Evolutionary conservation across 2,329 filamentous ascomycete genomes (phyloP), one percentile per base, ranked within the genome.

Genomic region (Fusarium sp.): DNA sequence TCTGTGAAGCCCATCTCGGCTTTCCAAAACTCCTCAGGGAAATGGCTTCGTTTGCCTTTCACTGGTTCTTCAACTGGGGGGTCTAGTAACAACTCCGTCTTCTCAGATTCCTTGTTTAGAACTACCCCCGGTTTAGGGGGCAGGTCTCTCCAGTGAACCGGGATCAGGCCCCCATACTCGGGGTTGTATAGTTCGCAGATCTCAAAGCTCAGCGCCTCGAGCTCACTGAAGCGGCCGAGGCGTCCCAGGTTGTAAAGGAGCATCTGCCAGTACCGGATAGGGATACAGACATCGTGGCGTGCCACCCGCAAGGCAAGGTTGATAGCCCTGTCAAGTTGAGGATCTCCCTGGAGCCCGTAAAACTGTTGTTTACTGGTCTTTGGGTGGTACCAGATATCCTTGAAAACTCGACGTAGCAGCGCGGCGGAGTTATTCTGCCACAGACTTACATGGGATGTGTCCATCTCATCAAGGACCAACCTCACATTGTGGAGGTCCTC

Each of bases 201-300:
- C 54, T 87, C 83, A 16, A 86, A 71, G 14, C 83, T 83, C 3
- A 89, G 68, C 41, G 82, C 82, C 60, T 87, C 84, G 4, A 89
- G 76, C n/a, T 87, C 85, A 3, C 83, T 78, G 13, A 88, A 78
- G 16, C 83, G 84, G 13, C 83, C 82, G n/a, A 82, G 78, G 2
- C 85, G 84, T 3, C 86, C 84, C 4, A 89, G 82, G 45, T 82
- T 82, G 45, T 83, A 83, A 13, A 90, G 71, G 0, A 89, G 71
- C 4, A 82, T 82, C 66, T 81, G 82, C 86, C 88, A 88, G 39
- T 81, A 82, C 13, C 71, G 71, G 6, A 81, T 68, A n/a, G 83
- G 82, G 34, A 85, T 79, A 23, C 81, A 80, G 30, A 83, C 75
- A 30, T 82, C 75, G 34, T 83, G 81, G 18, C 75, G 70, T 8